Evolutionary conservation across 768 basidiomycete species (phyloP), one percentile per base, ranked within the genome.

Genomic region (Collybiopsis confluens): DNA sequence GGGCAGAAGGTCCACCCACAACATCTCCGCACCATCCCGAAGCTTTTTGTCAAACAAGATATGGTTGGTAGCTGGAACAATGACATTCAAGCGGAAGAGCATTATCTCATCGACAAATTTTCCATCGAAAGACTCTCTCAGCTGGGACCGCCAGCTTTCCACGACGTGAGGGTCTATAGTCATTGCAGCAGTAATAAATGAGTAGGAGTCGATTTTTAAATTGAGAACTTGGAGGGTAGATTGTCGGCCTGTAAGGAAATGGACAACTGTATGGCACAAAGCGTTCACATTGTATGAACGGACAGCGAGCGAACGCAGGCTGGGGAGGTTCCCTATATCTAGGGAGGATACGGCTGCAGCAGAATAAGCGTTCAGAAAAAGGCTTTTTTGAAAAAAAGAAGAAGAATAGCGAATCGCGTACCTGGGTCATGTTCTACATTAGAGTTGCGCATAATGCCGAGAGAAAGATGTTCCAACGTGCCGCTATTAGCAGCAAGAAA

Each of bases 401-500:
- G 2, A 18, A 4, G 5, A 4, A 4, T 36, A 28, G 16, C 16
- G 37, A 28, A 10, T 23, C 30, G 33, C 13, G 4, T 11, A 20
- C 37, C 18, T 20, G n/a, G 37, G 4, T 26, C 30, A 37, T 49
- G 47, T 10, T 26, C 38, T n/a, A 52, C 5, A 52, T 42, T 21
- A 16, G 13, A 28, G 24, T 27, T n/a, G 38, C 42, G 42, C 13
- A 42, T 13, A 8, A 52, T 4, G 21, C 16, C 26, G n/a, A 42
- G 27, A 23, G 37, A 52, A n/a, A 52, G 26, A 33, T 42, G 3
- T 16, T 42, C 28, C 51, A 52, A 33, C 15, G 51, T 42, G 24
- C 27, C n/a, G 18, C 38, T 52, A n/a, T 52, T 52, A n/a, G 51
- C 51, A 5, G 3, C 38, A 33, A 52, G 38, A 40, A 52, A 52